A percentile compares a stretch with the other conserved stretches of the same genome.
These are phyloP conservation scores for Spathaspora passalidarum DNA, from an alignment of 805 yeast species.

Conservation along the genomic window DNA sequence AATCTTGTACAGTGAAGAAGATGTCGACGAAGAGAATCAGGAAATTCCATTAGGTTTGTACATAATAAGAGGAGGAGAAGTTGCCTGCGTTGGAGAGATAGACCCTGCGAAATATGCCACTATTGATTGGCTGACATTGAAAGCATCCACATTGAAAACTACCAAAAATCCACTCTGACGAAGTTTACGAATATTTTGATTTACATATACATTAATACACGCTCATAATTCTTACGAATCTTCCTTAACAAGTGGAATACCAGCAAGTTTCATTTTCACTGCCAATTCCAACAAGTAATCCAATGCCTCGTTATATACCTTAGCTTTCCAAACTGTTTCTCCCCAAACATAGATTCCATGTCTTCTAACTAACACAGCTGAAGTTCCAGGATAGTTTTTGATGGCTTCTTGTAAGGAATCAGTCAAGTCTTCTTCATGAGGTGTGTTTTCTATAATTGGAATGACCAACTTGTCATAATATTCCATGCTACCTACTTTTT, in stretches of 20 bases:
- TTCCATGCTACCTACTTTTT: constrained; percentile 64
- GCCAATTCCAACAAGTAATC: constrained; percentile 86
- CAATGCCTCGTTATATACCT: constrained; percentile 87
- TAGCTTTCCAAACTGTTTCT: constrained; percentile 86
- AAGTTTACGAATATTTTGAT: neutral
- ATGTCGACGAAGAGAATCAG: constrained; percentile 32
- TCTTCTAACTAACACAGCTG: constrained; percentile 86
- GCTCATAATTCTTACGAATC: neutral
- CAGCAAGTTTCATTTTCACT: constrained; percentile 71
- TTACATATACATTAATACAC: constrained; percentile 1
- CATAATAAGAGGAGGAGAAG: constrained; percentile 57
- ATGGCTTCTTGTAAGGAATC: constrained; percentile 64
- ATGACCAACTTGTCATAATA: constrained; percentile 73
- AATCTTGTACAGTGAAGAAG: constrained; percentile 43
- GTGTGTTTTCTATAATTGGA: constrained; percentile 89
- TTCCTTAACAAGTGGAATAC: constrained; percentile 33
- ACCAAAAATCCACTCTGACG: constrained; percentile 38
- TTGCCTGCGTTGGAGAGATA: constrained; percentile 54
- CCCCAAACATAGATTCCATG: constrained; percentile 99
- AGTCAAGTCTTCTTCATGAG: constrained; percentile 81
- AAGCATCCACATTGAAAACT: constrained; percentile 31
- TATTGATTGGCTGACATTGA: constrained; percentile 40
- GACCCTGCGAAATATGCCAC: constrained; percentile 40
- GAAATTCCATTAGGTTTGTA: constrained; percentile 46
- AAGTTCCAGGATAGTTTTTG: constrained; percentile 65